phyloP scores from a whole-genome alignment of 2,329 filamentous ascomycete species.

The Venturia oleaginea region DNA sequence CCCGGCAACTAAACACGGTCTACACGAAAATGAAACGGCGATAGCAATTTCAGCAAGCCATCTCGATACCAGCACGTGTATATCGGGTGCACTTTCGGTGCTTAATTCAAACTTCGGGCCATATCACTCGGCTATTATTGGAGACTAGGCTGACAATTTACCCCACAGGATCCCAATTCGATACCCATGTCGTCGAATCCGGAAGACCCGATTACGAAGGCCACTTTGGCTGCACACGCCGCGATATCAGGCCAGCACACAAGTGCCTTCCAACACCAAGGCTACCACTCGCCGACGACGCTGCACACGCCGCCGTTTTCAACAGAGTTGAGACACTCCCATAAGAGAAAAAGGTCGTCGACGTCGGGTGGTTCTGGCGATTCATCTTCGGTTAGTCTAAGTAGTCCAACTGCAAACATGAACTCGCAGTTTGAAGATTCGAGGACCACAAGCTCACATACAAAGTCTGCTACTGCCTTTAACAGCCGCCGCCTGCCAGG shows the following conservation, averaged over 20 bases:
- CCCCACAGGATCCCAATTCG: conserved; percentile 5
- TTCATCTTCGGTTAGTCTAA: conserved; percentile 9
- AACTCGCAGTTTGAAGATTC: not conserved
- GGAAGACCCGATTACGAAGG: conserved; percentile 17
- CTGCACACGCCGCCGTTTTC: conserved; percentile 8
- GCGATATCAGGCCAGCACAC: conserved; percentile 15
- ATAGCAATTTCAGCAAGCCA: not conserved
- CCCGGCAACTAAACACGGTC: not conserved
- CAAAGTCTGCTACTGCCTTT: conserved; percentile 26
- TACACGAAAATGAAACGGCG: not conserved
- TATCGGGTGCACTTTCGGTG: not conserved
- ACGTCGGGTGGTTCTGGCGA: conserved; percentile 1
- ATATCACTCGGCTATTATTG: conserved; percentile 5
- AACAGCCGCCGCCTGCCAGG: conserved; percentile 37
- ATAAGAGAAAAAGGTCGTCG: conserved; percentile 5
- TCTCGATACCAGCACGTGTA: not conserved
- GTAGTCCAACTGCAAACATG: not conserved
- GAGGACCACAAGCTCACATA: not conserved
- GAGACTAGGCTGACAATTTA: conserved; percentile 12
- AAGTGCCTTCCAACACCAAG: not conserved
- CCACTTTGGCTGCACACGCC: conserved; percentile 18
- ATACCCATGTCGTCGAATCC: conserved; percentile 4
- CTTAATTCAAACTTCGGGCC: not conserved
- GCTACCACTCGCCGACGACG: conserved; percentile 5
- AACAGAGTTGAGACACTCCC: not conserved